Percentiles rank a stretch among this genome's conserved stretches.
Evolutionary conservation across 2,329 filamentous ascomycete species (phyloP).

Genomic region (Ampelomyces quisqualis): DNA sequence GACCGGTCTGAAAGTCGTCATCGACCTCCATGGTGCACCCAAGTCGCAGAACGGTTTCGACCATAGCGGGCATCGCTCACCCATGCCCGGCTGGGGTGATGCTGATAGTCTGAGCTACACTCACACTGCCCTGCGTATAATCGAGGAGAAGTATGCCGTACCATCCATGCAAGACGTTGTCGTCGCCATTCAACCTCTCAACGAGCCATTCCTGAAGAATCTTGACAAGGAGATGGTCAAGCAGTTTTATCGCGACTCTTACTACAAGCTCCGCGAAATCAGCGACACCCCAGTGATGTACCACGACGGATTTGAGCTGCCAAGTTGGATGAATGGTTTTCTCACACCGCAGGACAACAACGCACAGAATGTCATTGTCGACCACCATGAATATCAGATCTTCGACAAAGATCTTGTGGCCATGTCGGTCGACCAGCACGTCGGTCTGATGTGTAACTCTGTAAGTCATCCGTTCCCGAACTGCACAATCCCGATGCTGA

Average conservation of each 20-base stretch:
- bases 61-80: conserved; percentile 56
- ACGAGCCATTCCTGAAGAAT: conserved; percentile 56
- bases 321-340: conserved; percentile 61
- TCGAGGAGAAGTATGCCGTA: conserved; percentile 59
- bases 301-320: conserved; percentile 57
- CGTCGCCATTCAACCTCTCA: conserved; percentile 58
- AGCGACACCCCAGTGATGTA: conserved; percentile 55
- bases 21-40: conserved; percentile 57
- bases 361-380: conserved; percentile 58
- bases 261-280: conserved; percentile 50
- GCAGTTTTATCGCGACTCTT: conserved; percentile 58
- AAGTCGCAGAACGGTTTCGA: conserved; percentile 63
- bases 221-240: conserved; percentile 50
- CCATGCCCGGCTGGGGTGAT: conserved; percentile 49
- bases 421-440: conserved; percentile 55
- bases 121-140: conserved; percentile 56
- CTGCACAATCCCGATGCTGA: not conserved
- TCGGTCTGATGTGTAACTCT: conserved; percentile 57
- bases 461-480: conserved; percentile 23
- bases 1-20: conserved; percentile 56
- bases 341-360: conserved; percentile 53
- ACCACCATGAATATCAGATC: conserved; percentile 69
- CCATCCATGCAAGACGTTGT: conserved; percentile 59
- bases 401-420: conserved; percentile 56
- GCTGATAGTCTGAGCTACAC: conserved; percentile 53